These are phyloP conservation scores for Pythium aristosporum DNA, from an alignment of 352 stramenopile genomes.

Conservation along the genomic window DNA sequence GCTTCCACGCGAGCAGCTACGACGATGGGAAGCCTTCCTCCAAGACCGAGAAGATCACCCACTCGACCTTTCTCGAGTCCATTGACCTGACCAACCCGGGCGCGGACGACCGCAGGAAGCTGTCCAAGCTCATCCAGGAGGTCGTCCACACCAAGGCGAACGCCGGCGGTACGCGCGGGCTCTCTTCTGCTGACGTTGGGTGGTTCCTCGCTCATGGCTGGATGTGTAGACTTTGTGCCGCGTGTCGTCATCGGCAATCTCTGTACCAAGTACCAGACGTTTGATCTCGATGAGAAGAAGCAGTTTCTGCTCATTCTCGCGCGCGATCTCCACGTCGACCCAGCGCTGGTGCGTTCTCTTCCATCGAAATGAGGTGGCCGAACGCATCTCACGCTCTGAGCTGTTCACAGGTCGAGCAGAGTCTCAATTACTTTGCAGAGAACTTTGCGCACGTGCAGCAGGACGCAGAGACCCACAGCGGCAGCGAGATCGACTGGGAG, in stretches of 20 bases:
- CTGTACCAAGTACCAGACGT: conserved; percentile 56
- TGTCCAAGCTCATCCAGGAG: conserved; percentile 71
- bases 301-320: conserved; percentile 78
- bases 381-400: neutral
- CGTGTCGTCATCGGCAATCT: conserved; percentile 67
- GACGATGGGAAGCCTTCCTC: neutral
- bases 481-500: conserved; percentile 56
- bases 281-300: conserved; percentile 81
- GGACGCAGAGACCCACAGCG: conserved; percentile 17
- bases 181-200: conserved; percentile 4
- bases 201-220: neutral
- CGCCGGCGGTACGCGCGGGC: conserved; percentile 40
- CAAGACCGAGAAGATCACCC: conserved; percentile 8
- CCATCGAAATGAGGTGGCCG: neutral
- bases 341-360: conserved; percentile 27
- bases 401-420: conserved; percentile 46
- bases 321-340: conserved; percentile 71
- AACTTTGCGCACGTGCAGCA: conserved; percentile 53
- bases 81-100: conserved; percentile 47
- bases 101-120: conserved; percentile 37
- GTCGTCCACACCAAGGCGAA: conserved; percentile 68
- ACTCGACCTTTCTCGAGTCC: conserved; percentile 49
- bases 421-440: conserved; percentile 48
- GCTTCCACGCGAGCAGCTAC: conserved; percentile 6
- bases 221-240: conserved; percentile 70